A percentile compares a stretch with the other conserved stretches of the same genome.
These are phyloP conservation scores for Colletotrichum endophyticum DNA, from an alignment of 2,329 filamentous ascomycete species.

Conservation along the genomic window DNA sequence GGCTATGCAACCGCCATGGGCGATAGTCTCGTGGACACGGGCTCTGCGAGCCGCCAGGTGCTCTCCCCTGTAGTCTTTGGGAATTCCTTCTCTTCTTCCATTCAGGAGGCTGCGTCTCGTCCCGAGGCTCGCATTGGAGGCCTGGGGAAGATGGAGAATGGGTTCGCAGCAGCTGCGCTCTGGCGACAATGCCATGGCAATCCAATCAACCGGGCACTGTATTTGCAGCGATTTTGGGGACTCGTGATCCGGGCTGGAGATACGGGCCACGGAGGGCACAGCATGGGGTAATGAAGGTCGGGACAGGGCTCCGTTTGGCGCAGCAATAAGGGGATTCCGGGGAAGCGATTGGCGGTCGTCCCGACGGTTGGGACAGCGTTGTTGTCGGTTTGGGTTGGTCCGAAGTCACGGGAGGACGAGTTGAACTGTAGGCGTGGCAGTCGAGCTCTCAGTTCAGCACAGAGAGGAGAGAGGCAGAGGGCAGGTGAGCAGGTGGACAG, in stretches of 20 bases:
- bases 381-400: conserved; percentile 9
- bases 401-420: neutral
- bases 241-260: conserved; percentile 13
- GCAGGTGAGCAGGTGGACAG: conserved; percentile 12
- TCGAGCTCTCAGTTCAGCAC: neutral
- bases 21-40: conserved; percentile 16
- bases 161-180: neutral
- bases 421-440: neutral
- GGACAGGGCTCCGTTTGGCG: conserved; percentile 6
- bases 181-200: neutral
- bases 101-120: neutral
- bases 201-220: conserved; percentile 3
- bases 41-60: neutral
- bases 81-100: neutral
- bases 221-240: conserved; percentile 6
- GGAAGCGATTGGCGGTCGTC: conserved; percentile 18
- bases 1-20: conserved; percentile 15
- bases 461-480: neutral
- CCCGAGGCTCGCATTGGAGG: neutral
- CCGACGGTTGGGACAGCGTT: conserved; percentile 2
- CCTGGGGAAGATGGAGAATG: neutral
- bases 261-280: neutral
- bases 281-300: neutral
- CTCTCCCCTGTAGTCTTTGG: neutral
- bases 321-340: neutral